Evolutionary conservation across 2,329 filamentous ascomycete genomes (phyloP), one percentile per base, ranked within the genome.

Genomic region (Cladorrhinum sp.): DNA sequence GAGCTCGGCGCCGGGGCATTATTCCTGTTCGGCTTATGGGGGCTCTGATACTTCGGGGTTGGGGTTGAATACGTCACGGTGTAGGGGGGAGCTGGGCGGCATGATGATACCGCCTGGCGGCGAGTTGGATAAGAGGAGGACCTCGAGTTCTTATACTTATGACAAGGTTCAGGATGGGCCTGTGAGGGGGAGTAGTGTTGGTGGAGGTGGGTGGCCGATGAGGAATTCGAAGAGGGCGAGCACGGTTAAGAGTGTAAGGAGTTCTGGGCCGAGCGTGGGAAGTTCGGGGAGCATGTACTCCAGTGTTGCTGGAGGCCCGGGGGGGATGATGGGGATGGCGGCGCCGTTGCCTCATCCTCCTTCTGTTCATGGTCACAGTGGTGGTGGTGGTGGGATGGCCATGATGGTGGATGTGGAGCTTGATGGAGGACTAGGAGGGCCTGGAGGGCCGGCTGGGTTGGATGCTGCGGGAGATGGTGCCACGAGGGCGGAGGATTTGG

Each of bases 1-100:
- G 50, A 86, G 86, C 70, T 80, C 80, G 50, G 81, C 78, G 0
- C 81, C 84, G 0, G 84, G 85, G 3, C 77, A 80, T 69, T 83
- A 83, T 69, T 67, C 68, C 28, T 67, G 66, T 50, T 60, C 55
- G 4, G 60, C 59, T 30, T 62, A 50, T 39, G 57, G 26, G 33
- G 9, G 24, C 18, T 42, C 48, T 8, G 46, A 20, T 42, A 42
- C 3, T 12, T 24, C 6, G 14, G 14, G 12, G 54, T n/a, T n/a
- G n/a, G n/a, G n/a, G n/a, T n/a, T n/a, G n/a, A n/a, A n/a, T n/a
- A n/a, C n/a, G n/a, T n/a, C n/a, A n/a, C n/a, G n/a, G n/a, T n/a
- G n/a, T n/a, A 36, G 18, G 33, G 53, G 7, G 18, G 16, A 23
- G 39, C 20, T 14, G 7, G 16, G 33, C 12, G 54, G 20, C 3